phyloP scores from a whole-genome alignment of 768 basidiomycete genomes.

The Suillus discolor region DNA sequence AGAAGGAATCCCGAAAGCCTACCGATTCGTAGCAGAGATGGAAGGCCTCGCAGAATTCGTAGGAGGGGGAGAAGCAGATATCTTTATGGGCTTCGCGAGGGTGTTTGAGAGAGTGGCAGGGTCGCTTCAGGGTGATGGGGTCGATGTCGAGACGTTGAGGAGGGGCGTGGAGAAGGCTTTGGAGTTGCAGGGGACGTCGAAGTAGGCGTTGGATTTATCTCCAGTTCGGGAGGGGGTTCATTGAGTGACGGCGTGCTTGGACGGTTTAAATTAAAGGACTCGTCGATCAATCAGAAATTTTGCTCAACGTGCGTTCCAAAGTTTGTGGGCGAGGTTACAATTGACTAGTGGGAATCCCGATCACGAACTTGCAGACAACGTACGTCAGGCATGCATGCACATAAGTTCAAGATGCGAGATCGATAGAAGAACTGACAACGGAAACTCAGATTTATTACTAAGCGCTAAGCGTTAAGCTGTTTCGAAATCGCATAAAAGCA shows the following conservation, averaged over 20 bases:
- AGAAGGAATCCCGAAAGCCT: constrained; percentile 57
- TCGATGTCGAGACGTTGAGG: constrained; percentile 41
- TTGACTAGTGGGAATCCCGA: neutral
- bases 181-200: constrained; percentile 19
- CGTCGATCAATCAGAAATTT: neutral
- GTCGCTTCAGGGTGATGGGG: constrained; percentile 34
- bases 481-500: neutral
- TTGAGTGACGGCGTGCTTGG: neutral
- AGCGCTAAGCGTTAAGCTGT: neutral
- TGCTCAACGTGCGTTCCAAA: neutral
- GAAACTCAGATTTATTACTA: neutral
- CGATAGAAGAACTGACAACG: too few species aligned
- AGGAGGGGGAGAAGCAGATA: constrained; percentile 41
- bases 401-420: neutral
- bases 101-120: constrained; percentile 43
- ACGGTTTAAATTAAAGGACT: neutral
- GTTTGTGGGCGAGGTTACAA: neutral
- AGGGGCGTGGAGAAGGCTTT: constrained; percentile 45
- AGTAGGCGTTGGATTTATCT: neutral
- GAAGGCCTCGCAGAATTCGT: constrained; percentile 58
- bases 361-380: neutral
- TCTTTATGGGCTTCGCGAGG: constrained; percentile 46
- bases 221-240: neutral
- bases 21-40: constrained; percentile 62
- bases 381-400: neutral